Evolutionary conservation across 495 filamentous ascomycete genomes (phyloP).

Genomic region (Podospora appendiculata): DNA sequence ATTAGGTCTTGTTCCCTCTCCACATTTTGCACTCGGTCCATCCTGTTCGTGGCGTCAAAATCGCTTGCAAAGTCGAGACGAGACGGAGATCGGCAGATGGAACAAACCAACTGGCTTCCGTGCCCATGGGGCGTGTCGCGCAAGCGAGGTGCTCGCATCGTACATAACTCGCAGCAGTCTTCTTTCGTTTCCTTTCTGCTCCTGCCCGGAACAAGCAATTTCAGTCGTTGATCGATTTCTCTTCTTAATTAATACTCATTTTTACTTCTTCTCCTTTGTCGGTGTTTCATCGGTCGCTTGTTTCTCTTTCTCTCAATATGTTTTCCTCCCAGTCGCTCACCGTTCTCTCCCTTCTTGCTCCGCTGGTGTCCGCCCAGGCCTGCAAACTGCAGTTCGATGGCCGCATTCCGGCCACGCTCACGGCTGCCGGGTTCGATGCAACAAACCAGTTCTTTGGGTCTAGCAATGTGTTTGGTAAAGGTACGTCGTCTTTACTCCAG

Average conservation of each 20-base stretch:
- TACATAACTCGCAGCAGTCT: background rate
- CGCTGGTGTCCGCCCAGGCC: constrained; percentile 14
- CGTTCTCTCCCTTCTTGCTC: background rate
- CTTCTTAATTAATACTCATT: background rate
- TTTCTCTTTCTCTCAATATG: constrained; percentile 2
- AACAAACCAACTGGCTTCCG: background rate
- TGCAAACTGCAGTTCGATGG: constrained; percentile 32
- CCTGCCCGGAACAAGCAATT: background rate
- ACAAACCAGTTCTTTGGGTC: constrained; percentile 25
- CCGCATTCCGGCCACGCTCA: constrained; percentile 18
- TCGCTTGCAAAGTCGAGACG: background rate
- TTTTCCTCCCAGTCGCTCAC: background rate
- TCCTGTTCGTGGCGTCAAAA: background rate
- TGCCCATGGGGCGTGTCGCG: background rate
- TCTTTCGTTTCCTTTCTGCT: no score
- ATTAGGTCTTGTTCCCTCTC: background rate
- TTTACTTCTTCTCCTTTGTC: background rate
- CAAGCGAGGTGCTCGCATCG: background rate
- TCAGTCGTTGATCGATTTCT: constrained; percentile 9
- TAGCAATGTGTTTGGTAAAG: constrained; percentile 22
- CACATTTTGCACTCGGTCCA: background rate
- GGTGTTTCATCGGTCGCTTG: background rate
- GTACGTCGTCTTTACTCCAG: background rate
- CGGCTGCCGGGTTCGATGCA: constrained; percentile 20
- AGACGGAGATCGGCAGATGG: background rate